Evolutionary conservation across 2,329 filamentous ascomycete species (phyloP), one percentile per base, ranked within the genome.

Genomic region (Helicocarpus griseus): DNA sequence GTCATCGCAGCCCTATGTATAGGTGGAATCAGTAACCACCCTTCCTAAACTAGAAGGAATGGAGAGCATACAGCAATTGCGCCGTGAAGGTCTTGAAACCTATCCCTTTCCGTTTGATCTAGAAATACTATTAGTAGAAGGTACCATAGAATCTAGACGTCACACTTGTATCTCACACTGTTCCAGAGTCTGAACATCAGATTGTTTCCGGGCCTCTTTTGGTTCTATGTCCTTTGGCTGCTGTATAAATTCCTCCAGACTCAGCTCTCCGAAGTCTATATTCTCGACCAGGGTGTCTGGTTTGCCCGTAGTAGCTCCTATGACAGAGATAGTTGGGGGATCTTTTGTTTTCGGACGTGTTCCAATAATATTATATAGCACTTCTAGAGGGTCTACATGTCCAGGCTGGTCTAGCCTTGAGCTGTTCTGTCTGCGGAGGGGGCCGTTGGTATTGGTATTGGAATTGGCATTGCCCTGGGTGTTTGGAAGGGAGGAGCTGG

Each of bases 21-120:
- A 49, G 55, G 11, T 19, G 31, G 48, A 2, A 48, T 19, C n/a
- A 29, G 5, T 11, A 11, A 26, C 17, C 22, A 19, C 5, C 19
- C 14, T 29, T 21, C 5, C 38, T 48, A 3, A 26, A 33, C 11
- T 8, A 1, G n/a, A 24, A 36, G 17, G 5, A 26, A 29, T 5
- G 22, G 2, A 6, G 22, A 9, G 43, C 62, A 47, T 63, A 73
- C 73, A 38, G 76, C 63, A 61, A 98, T 97, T 3, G 90, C 94
- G 61, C 80, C 82, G 69, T 97, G 93, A 39, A 98, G 77, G 52
- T 94, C 89, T 67, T 96, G 85, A 61, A 95, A 95, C 62, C 85
- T 90, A 62, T 85, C 77, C 66, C 85, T 87, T 58, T 95, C 88
- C 57, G 79, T 79, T 67, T 93, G 86, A 66, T 89, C 88, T 75